Evolutionary conservation across 768 basidiomycete genomes (phyloP).

Genomic region (Rhizopogon vulgaris): DNA sequence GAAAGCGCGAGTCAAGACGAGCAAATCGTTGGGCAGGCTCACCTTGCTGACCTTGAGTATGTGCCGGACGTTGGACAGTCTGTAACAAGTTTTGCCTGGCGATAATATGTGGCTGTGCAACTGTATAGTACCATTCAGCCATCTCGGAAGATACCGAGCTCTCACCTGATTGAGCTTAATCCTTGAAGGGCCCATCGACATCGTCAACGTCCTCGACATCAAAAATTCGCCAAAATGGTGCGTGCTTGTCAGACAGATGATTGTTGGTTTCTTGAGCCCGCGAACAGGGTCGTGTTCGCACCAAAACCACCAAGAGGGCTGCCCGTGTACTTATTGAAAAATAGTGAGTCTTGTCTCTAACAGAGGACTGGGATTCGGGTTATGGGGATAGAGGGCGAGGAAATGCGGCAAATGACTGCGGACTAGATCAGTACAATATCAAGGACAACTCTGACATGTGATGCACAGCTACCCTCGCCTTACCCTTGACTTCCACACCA

Average conservation of each 20-base stretch:
- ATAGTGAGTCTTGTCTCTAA: slow-evolving; percentile 57
- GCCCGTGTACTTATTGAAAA: slow-evolving; percentile 99
- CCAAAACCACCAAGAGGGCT: slow-evolving; percentile 99
- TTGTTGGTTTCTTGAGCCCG: slow-evolving; percentile 2
- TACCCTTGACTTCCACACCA: slow-evolving; percentile 99
- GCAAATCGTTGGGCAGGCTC: slow-evolving; percentile 26
- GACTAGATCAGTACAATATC: not conserved
- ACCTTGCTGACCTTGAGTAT: slow-evolving; percentile 33
- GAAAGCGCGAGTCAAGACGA: slow-evolving; percentile 75
- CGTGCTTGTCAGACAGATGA: slow-evolving; percentile 6
- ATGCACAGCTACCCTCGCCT: slow-evolving; percentile 86
- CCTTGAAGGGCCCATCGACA: slow-evolving; percentile 8
- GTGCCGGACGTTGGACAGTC: slow-evolving; percentile 14
- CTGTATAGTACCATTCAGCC: slow-evolving; percentile 33
- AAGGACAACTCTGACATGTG: not conserved
- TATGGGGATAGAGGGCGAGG: not conserved
- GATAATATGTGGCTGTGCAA: slow-evolving; percentile 6
- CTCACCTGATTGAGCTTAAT: not conserved
- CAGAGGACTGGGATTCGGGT: not conserved
- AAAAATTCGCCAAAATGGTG: slow-evolving; percentile 45
- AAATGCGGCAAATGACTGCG: not conserved
- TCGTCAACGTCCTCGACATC: slow-evolving; percentile 19
- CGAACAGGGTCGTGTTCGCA: slow-evolving; percentile 92
- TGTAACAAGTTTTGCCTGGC: not conserved
- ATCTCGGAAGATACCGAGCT: slow-evolving; percentile 22